phyloP scores from a whole-genome alignment of 1,139 yeast genomes.

The Arxiozyma bovina region DNA sequence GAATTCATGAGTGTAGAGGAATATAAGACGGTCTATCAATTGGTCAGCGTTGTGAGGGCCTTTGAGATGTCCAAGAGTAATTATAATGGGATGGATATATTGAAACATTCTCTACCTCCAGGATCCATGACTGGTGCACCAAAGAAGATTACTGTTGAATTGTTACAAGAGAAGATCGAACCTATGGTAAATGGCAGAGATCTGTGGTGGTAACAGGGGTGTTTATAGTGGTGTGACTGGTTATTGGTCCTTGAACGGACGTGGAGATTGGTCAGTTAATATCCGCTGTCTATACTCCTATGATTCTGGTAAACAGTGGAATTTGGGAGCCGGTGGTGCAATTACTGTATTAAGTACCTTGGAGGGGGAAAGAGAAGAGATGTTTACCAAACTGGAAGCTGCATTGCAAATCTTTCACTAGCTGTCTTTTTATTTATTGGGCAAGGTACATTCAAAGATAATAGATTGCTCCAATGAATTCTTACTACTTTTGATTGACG shows the following conservation, averaged over 20 bases:
- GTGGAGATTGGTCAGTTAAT: constrained; percentile 93
- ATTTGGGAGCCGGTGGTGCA: constrained; percentile 98
- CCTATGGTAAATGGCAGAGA: constrained; percentile 34
- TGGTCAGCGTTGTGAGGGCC: constrained; percentile 85
- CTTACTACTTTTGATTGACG: no score
- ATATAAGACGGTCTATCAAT: constrained; percentile 79
- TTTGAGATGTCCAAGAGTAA: constrained; percentile 31
- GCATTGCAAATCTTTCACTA: constrained; percentile 56
- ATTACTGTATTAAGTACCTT: constrained; percentile 79
- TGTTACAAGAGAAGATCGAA: constrained; percentile 44
- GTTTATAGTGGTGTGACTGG: constrained; percentile 93
- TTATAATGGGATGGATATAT: constrained; percentile 67
- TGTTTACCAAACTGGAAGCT: constrained; percentile 70
- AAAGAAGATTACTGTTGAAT: constrained; percentile 80
- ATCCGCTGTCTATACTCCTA: constrained; percentile 78
- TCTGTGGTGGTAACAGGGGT: constrained; percentile 51
- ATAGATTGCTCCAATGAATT: no score
- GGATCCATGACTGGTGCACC: constrained; percentile 99
- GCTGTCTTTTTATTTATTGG: background rate
- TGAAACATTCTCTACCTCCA: constrained; percentile 79
- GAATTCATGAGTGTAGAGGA: constrained; percentile 89
- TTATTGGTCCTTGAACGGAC: constrained; percentile 83
- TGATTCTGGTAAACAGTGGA: constrained; percentile 44
- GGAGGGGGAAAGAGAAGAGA: constrained; percentile 86
- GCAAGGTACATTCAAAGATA: background rate